Evolutionary conservation across 139 green algal genomes (phyloP), one percentile per base, ranked within the genome.

Genomic region (Microglena sp.): DNA sequence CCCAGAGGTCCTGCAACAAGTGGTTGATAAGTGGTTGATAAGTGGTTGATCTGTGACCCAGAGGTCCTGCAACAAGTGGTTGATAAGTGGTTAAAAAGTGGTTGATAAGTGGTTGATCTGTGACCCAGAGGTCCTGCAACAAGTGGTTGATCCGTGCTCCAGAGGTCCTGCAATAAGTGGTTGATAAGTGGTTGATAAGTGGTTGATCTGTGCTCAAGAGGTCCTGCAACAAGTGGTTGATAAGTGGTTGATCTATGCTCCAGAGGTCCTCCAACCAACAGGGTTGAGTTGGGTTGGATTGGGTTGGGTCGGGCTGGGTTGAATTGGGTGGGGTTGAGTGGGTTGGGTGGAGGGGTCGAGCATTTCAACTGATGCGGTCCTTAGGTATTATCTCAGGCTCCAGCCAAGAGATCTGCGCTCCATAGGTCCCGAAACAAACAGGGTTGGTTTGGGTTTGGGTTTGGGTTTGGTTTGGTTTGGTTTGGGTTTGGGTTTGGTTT

Each of bases 341-440:
- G n/a, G n/a, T n/a, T n/a, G n/a, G n/a, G n/a, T n/a, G n/a, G n/a
- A n/a, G n/a, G n/a, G n/a, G n/a, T n/a, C n/a, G n/a, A n/a, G n/a
- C n/a, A n/a, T n/a, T n/a, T 2, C 60, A 62, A 3, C 71, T 67
- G 2, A 78, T 30, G 58, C 58, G 58, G 33, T 65, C 58, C 5
- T 30, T 30, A 29, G 58, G 58, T 6, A 65, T 65, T 15, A 4
- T 50, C 5, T 21, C 32, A n/a, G 58, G 58, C 6, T 34, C 4
- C 11, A 11, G 15, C 5, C 33, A 33, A n/a, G 58, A 34, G 58
- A 62, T n/a, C n/a, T n/a, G n/a, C 55, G 24, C 36, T 35, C 55
- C 43, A 30, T 21, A 57, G 15, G 46, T 21, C 6, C 5, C 22
- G 46, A 57, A 57, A n/a, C 22, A 27, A n/a, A 21, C 28, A 45